Conservation (phyloP, 2,329 filamentous ascomycete species). For the Stagonosporopsis chrysanthemi region DNA sequence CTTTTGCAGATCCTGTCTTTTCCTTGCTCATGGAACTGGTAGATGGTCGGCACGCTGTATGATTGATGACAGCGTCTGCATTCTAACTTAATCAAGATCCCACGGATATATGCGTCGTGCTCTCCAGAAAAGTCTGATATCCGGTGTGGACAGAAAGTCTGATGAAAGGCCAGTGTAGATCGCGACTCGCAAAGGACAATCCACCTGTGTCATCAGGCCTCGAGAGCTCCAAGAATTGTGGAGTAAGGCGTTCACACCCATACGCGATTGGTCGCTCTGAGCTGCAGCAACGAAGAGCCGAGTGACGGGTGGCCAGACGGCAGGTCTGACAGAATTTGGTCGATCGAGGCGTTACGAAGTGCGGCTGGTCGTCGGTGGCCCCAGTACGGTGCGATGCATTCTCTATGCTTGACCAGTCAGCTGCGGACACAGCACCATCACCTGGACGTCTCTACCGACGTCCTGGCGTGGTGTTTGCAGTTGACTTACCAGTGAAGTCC, state of each 20-base stretch:
- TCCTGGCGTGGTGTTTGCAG: background rate
- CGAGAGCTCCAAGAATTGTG: background rate
- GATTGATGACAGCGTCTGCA: background rate
- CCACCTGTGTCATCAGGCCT: too few species aligned
- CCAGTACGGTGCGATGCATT: background rate
- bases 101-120: too few species aligned
- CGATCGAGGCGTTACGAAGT: background rate
- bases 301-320: background rate
- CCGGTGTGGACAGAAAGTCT: too few species aligned
- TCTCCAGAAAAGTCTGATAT: too few species aligned
- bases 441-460: background rate
- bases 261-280: background rate
- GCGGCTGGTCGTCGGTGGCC: background rate
- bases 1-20: background rate
- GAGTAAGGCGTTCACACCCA: background rate
- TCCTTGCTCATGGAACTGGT: background rate
- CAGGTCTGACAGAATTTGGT: background rate
- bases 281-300: background rate
- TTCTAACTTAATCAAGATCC: background rate
- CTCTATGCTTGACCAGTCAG: background rate
- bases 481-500: background rate
- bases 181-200: background rate
- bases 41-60: background rate
- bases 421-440: background rate
- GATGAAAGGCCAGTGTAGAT: background rate